Conservation (phyloP, 1,284 basidiomycete genomes). For the Salmacisia buchloeana region DNA sequence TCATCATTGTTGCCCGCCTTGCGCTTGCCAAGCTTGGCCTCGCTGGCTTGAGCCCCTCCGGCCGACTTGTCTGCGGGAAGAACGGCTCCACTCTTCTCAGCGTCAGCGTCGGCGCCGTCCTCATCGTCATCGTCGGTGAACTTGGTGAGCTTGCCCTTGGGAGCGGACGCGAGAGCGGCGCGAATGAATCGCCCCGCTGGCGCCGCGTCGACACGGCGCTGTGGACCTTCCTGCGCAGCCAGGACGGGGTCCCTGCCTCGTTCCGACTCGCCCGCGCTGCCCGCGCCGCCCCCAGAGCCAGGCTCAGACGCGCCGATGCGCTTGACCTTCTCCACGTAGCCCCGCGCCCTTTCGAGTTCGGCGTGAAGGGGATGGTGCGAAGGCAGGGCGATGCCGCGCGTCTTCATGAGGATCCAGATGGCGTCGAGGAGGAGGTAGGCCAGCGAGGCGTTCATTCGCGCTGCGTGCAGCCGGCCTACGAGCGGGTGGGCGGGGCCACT, state of each 20-base stretch:
- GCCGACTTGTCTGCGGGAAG: too few relatives aligned
- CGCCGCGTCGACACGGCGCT: not conserved
- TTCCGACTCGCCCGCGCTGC: not conserved
- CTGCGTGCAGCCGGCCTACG: not conserved
- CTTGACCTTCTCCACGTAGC: slow-evolving; percentile 1
- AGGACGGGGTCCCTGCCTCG: not conserved
- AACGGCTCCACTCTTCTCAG: too few relatives aligned
- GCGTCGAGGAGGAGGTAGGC: slow-evolving; percentile 5
- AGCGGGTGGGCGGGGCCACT: not conserved
- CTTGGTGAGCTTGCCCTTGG: not conserved
- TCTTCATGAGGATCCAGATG: slow-evolving; percentile 9
- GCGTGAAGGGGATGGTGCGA: not conserved
- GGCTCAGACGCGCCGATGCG: too few relatives aligned
- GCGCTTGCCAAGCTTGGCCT: not conserved
- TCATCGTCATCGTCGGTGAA: not conserved
- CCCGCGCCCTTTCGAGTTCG: not conserved
- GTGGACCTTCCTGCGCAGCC: not conserved
- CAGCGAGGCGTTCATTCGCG: not conserved
- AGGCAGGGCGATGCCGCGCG: not conserved
- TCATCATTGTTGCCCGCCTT: not conserved
- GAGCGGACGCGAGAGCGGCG: not conserved
- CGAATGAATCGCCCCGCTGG: not conserved
- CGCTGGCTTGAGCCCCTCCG: too few relatives aligned
- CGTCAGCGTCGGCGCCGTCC: not conserved
- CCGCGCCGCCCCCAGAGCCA: too few relatives aligned